phyloP scores from a whole-genome alignment of 495 filamentous ascomycete genomes.

The Pyrenopolyporus hunteri region DNA sequence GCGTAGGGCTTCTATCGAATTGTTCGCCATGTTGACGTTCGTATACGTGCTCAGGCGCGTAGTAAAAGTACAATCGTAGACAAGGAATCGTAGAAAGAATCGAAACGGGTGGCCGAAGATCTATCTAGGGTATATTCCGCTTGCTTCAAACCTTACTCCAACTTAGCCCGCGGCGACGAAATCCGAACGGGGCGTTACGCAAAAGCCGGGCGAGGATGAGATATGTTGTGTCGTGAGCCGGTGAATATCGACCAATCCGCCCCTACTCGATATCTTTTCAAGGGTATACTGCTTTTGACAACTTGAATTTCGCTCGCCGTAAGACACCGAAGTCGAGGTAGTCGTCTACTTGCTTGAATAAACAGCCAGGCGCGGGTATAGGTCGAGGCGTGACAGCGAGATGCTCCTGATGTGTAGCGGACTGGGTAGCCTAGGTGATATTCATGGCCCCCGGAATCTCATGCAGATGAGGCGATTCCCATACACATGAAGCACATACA shows the following conservation, averaged over 20 bases:
- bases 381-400: conserved; percentile 5
- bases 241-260: conserved; percentile 5
- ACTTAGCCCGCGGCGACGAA: too few relatives aligned
- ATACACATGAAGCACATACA: conserved; percentile 35
- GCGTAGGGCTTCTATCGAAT: conserved; percentile 23
- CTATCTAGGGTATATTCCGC: too few relatives aligned
- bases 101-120: too few relatives aligned
- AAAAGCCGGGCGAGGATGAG: conserved; percentile 3
- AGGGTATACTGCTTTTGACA: conserved; percentile 1
- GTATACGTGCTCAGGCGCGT: neutral
- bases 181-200: neutral
- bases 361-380: neutral
- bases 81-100: too few relatives aligned
- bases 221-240: neutral
- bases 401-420: conserved; percentile 17
- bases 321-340: conserved; percentile 1
- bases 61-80: neutral
- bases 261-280: conserved; percentile 3
- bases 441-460: conserved; percentile 30
- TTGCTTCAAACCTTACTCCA: too few relatives aligned
- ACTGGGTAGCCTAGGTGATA: conserved; percentile 22
- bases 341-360: conserved; percentile 20
- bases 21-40: conserved; percentile 40
- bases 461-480: conserved; percentile 35
- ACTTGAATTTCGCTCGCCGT: conserved; percentile 2